A percentile compares a stretch with the other conserved stretches of the same genome.
These are phyloP conservation scores for Magnolia sinica DNA, from an alignment of 164 flowering plant species.

Conservation along the genomic window DNA sequence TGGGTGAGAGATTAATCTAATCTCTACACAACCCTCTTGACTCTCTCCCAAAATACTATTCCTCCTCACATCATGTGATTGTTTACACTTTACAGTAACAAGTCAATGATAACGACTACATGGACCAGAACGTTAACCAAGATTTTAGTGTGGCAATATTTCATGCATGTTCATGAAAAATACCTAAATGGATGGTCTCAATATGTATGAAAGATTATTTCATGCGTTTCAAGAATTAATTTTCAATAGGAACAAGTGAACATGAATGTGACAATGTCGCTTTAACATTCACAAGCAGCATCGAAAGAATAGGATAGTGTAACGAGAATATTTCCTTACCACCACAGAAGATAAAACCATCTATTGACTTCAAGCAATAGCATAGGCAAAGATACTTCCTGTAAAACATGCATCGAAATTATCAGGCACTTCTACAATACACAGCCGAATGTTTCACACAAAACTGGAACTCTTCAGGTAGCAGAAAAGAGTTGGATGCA, in stretches of 20 bases:
- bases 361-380: conserved; percentile 46
- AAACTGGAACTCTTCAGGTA: conserved; percentile 1
- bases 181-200: not conserved
- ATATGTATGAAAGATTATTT: too few species aligned
- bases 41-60: not conserved
- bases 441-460: not conserved
- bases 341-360: conserved; percentile 7
- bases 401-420: conserved; percentile 21
- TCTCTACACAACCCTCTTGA: too few species aligned
- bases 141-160: not conserved
- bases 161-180: not conserved
- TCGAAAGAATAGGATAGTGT: not conserved
- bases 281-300: not conserved
- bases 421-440: conserved; percentile 3
- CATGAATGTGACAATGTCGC: too few species aligned
- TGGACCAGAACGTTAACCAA: not conserved
- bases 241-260: too few species aligned
- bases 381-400: conserved; percentile 69
- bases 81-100: too few species aligned
- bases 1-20: too few species aligned
- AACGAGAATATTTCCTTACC: conserved; percentile 31
- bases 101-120: not conserved
- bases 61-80: not conserved
- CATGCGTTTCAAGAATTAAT: too few species aligned
- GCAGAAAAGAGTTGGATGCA: not conserved